phyloP scores from a whole-genome alignment of 306 rosid species.

The Malus orientalis region DNA sequence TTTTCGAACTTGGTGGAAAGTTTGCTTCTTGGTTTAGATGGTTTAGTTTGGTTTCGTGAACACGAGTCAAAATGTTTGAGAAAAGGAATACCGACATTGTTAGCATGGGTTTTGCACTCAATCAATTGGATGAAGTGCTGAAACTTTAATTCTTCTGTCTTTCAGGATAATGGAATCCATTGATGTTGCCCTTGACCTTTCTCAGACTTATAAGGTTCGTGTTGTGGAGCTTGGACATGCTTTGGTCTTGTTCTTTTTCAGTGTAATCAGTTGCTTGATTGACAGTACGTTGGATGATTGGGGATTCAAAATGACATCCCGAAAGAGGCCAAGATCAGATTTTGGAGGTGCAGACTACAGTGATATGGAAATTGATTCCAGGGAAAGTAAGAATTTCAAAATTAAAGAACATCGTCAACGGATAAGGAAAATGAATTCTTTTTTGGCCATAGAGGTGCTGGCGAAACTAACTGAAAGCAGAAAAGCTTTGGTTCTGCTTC shows the following conservation, averaged over 20 bases:
- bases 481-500: conserved; percentile 53
- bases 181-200: conserved; percentile 46
- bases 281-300: conserved; percentile 53
- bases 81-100: background rate
- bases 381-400: conserved; percentile 8
- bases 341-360: conserved; percentile 13
- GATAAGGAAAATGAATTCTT: conserved; percentile 43
- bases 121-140: conserved; percentile 6
- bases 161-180: conserved; percentile 57
- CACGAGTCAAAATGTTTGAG: background rate
- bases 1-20: background rate
- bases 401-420: conserved; percentile 33
- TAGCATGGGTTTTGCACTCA: background rate
- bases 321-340: conserved; percentile 30
- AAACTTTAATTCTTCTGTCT: conserved; percentile 7
- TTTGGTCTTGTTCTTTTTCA: conserved; percentile 50
- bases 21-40: background rate
- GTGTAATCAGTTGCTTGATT: conserved; percentile 34
- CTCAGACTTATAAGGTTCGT: conserved; percentile 32
- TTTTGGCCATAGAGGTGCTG: conserved; percentile 58
- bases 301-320: conserved; percentile 35
- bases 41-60: background rate
- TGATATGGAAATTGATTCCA: conserved; percentile 40
- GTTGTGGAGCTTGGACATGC: conserved; percentile 58
- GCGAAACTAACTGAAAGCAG: conserved; percentile 53